Evolutionary conservation across 2,329 filamentous ascomycete species (phyloP).

Genomic region (Epichloe hybrida): DNA sequence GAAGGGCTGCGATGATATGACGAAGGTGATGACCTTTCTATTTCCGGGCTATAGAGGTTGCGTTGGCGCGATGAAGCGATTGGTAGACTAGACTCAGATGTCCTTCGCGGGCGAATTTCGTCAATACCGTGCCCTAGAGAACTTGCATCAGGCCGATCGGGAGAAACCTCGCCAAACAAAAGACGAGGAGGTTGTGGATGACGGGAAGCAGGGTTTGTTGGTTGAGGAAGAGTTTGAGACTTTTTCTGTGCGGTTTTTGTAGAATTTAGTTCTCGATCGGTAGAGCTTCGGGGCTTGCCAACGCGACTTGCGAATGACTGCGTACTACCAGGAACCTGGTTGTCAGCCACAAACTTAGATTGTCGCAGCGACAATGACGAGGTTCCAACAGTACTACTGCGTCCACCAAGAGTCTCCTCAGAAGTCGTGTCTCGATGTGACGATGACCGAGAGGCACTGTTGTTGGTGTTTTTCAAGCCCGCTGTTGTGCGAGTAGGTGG

Average conservation of each 20-base stretch:
- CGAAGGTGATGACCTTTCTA: constrained; percentile 50
- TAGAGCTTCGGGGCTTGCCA: constrained; percentile 32
- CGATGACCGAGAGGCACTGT: neutral
- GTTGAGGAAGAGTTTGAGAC: constrained; percentile 21
- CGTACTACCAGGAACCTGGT: constrained; percentile 37
- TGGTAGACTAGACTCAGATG: constrained; percentile 57
- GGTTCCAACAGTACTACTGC: constrained; percentile 1
- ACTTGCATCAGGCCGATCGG: constrained; percentile 39
- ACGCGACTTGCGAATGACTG: constrained; percentile 49
- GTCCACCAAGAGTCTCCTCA: neutral
- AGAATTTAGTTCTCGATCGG: constrained; percentile 21
- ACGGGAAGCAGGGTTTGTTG: constrained; percentile 20
- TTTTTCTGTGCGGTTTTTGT: constrained; percentile 20
- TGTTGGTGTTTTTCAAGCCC: neutral
- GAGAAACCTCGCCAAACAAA: constrained; percentile 62
- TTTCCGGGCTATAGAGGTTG: constrained; percentile 41
- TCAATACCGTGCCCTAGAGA: constrained; percentile 49
- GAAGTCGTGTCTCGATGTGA: constrained; percentile 7
- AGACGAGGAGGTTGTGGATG: constrained; percentile 34
- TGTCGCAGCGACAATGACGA: constrained; percentile 27
- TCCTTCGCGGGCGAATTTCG: constrained; percentile 39
- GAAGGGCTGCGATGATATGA: constrained; percentile 44
- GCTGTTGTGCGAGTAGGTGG: neutral
- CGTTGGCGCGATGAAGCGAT: constrained; percentile 36
- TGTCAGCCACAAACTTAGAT: constrained; percentile 33